phyloP scores from a whole-genome alignment of 441 rosid genomes.

The Bocquillonia castaneifolia region DNA sequence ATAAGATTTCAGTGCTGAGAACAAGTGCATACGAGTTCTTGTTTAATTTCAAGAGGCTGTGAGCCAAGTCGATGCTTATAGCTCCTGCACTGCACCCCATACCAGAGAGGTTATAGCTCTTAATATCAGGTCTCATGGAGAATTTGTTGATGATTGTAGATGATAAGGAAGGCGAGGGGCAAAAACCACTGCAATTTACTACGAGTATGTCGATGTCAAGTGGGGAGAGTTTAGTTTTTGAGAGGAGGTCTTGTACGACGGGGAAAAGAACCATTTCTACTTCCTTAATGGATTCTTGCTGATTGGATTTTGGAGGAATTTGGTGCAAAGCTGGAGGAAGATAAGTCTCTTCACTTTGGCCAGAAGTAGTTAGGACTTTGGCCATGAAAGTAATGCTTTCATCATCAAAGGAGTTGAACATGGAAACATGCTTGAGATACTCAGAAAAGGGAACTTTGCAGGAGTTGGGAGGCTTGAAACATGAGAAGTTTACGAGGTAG shows the following conservation, averaged over 20 bases:
- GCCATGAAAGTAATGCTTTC: slow-evolving; percentile 51
- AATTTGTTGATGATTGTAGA: slow-evolving; percentile 41
- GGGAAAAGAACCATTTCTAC: slow-evolving; percentile 46
- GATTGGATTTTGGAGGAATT: slow-evolving; percentile 43
- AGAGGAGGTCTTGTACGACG: slow-evolving; percentile 38
- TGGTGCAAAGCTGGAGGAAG: slow-evolving; percentile 51
- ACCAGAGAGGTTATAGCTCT: slow-evolving; percentile 49
- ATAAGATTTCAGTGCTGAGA: slow-evolving; percentile 54
- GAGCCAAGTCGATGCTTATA: slow-evolving; percentile 39
- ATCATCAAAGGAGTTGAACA: slow-evolving; percentile 29
- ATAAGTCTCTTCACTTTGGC: slow-evolving; percentile 42
- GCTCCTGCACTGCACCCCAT: slow-evolving; percentile 59
- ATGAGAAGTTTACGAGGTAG: slow-evolving; percentile 51
- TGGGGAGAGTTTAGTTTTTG: slow-evolving; percentile 37
- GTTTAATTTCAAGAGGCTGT: slow-evolving; percentile 32
- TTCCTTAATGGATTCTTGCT: slow-evolving; percentile 37
- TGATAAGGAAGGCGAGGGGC: slow-evolving; percentile 49
- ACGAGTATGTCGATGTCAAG: slow-evolving; percentile 42
- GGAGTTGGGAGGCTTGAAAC: slow-evolving; percentile 39
- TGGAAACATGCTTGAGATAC: slow-evolving; percentile 40
- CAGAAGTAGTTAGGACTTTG: slow-evolving; percentile 41
- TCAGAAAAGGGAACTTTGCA: slow-evolving; percentile 35
- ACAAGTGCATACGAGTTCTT: slow-evolving; percentile 35
- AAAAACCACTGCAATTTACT: slow-evolving; percentile 47
- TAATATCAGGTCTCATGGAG: slow-evolving; percentile 39